Percentiles rank a stretch among this genome's conserved stretches.
Conservation (phyloP, 352 stramenopile genomes). For the Aphanomyces astaci region DNA sequence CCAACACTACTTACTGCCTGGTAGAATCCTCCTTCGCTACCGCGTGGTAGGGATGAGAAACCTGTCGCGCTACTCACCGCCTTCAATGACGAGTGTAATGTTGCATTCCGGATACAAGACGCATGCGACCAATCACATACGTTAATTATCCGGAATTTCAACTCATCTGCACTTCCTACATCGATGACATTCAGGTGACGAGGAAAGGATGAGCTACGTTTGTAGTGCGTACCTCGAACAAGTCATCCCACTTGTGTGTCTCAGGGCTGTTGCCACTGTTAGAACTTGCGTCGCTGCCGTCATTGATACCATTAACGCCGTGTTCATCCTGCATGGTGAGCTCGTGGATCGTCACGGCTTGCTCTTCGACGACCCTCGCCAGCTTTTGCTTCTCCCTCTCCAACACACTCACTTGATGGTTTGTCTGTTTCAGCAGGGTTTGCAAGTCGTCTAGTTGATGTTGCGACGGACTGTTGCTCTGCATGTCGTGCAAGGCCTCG, state of each 20-base stretch:
- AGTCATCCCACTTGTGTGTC: conserved; percentile 1
- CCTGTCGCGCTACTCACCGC: too few species aligned
- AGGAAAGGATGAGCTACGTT: not conserved
- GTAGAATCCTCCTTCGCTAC: too few species aligned
- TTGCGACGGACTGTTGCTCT: not conserved
- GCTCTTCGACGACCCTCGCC: conserved; percentile 40
- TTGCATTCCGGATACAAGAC: too few species aligned
- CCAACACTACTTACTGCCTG: too few species aligned
- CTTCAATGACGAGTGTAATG: too few species aligned
- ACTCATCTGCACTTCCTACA: not conserved
- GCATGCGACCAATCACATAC: too few species aligned
- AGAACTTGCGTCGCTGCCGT: not conserved
- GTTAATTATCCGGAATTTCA: not conserved
- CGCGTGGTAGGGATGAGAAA: too few species aligned
- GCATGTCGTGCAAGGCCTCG: not conserved
- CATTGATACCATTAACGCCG: too few species aligned
- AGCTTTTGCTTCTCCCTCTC: conserved; percentile 41
- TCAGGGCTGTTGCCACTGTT: not conserved
- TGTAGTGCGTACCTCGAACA: not conserved
- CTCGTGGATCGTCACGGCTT: conserved; percentile 70
- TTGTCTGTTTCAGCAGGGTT: conserved; percentile 7
- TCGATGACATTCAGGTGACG: not conserved
- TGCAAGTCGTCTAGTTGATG: not conserved
- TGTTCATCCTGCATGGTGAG: conserved; percentile 63
- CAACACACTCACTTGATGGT: conserved; percentile 34